phyloP scores from a whole-genome alignment of 352 stramenopile genomes.

The Globisporangium cystogenes region DNA sequence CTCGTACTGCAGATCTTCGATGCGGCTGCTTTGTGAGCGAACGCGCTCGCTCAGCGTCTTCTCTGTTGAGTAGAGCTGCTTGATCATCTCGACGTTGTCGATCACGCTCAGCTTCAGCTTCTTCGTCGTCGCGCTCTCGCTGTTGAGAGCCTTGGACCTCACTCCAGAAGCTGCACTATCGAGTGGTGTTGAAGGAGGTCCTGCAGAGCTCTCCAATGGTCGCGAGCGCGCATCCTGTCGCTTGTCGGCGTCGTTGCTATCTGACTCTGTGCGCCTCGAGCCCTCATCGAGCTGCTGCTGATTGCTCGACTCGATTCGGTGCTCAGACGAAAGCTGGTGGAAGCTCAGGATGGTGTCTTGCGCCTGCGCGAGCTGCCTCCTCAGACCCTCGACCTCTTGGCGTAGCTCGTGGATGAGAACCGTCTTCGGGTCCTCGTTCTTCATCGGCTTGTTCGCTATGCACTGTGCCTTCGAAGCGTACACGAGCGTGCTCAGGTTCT shows the following conservation, averaged over 20 bases:
- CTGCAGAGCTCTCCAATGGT: no score
- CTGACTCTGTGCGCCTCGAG: neutral
- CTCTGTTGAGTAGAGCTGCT: constrained; percentile 42
- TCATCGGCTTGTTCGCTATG: constrained; percentile 48
- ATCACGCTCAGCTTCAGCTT: constrained; percentile 48
- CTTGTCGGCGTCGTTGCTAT: neutral
- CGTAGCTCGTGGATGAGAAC: constrained; percentile 42
- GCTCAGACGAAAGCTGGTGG: constrained; percentile 6
- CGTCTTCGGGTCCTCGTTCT: constrained; percentile 45
- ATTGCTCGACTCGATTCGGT: neutral
- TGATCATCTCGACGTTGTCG: constrained; percentile 56
- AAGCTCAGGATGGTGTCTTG: constrained; percentile 41
- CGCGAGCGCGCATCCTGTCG: neutral
- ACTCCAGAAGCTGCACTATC: no score
- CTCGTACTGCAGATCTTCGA: no score
- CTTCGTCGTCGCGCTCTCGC: constrained; percentile 10
- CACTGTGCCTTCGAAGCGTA: constrained; percentile 53
- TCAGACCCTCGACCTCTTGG: constrained; percentile 21
- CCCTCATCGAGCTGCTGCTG: neutral
- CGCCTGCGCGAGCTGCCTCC: constrained; percentile 26
- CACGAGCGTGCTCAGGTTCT: constrained; percentile 60
- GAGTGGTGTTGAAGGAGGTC: no score
- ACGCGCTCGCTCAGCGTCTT: no score
- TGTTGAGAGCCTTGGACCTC: neutral
- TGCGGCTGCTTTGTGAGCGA: no score